Evolutionary conservation across 2,329 filamentous ascomycete genomes (phyloP), one percentile per base, ranked within the genome.

Genomic region (Aspergillus alliaceus): DNA sequence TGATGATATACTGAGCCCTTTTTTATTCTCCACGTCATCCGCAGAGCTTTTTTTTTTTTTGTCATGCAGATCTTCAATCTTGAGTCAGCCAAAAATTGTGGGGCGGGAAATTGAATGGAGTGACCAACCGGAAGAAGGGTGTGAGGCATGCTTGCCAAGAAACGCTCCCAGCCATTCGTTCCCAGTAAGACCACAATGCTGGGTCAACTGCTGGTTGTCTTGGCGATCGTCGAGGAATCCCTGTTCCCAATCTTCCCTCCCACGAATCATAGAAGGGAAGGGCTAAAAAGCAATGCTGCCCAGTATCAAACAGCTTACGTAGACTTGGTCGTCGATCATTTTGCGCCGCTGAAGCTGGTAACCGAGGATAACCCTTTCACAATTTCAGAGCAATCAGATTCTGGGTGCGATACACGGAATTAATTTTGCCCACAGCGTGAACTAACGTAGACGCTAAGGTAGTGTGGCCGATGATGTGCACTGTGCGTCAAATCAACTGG

Each of bases 401-500:
- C 44, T 32, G 44, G 44, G 44, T 32, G 32, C n/a, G 18, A 31
- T 15, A 27, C 18, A 48, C 44, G 27, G 44, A 48, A 27, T 32
- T 32, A 48, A 48, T 24, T 48, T 31, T 20, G 27, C 44, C 44
- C 44, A 31, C 11, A 9, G 20, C 8, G 27, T 8, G n/a, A 20
- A 32, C 51, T 54, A 60, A 47, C 31, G 54, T 42, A 47, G 15
- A 34, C 54, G 22, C 54, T 57, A 57, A 44, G 40, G 42, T 53
- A 57, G 54, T 44, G 49, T 57, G 42, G 49, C 34, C 49, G 54
- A 39, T 44, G 54, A 57, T 57, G 34, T 57, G 54, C 54, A 53
- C 49, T 47, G 54, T 57, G 54, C 49, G 54, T 53, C 54, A 57
- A 57, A 57, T 57, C 49, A 57, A 32, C 49, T 34, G 24, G 40